Percentiles rank a stretch among this genome's conserved stretches.
Conservation (phyloP, 2,329 filamentous ascomycete species). For the Xylariaceae sp. region DNA sequence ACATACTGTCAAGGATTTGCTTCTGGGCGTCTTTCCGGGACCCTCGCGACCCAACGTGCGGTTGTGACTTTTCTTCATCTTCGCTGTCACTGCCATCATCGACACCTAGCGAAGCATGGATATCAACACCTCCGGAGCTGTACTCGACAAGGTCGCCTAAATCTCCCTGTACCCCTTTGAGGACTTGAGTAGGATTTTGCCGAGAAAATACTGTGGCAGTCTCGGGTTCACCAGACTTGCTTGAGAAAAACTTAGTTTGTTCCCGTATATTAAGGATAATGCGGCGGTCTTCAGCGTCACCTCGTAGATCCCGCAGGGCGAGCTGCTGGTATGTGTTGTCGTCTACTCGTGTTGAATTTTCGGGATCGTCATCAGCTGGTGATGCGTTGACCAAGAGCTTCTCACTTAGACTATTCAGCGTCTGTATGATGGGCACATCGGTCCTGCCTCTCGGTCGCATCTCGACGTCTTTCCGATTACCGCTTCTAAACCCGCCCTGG, state of each 20-base stretch:
- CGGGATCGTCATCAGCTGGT: constrained; percentile 65
- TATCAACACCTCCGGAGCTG: constrained; percentile 47
- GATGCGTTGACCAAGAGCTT: constrained; percentile 88
- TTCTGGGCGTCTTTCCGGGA: constrained; percentile 59
- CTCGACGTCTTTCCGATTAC: constrained; percentile 82
- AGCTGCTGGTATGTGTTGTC: constrained; percentile 71
- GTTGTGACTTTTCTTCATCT: constrained; percentile 50
- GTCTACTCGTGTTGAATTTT: constrained; percentile 58
- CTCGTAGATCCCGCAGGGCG: constrained; percentile 72
- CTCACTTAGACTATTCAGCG: constrained; percentile 83
- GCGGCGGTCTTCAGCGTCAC: constrained; percentile 65
- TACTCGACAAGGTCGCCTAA: constrained; percentile 48
- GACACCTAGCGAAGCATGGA: constrained; percentile 61
- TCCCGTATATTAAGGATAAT: constrained; percentile 85
- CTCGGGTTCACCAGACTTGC: constrained; percentile 42
- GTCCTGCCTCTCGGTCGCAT: constrained; percentile 68
- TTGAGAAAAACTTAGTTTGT: constrained; percentile 75
- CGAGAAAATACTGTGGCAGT: constrained; percentile 54
- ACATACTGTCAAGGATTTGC: constrained; percentile 61
- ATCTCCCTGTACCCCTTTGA: constrained; percentile 59
- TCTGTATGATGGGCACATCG: constrained; percentile 83
- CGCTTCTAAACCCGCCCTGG: constrained; percentile 71
- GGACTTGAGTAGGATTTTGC: constrained; percentile 63
- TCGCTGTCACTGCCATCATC: constrained; percentile 65
- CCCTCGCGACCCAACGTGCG: constrained; percentile 63